A percentile compares a stretch with the other conserved stretches of the same genome.
phyloP scores from a whole-genome alignment of 1,284 basidiomycete genomes.

The Cutaneotrichosporon arboriforme region DNA sequence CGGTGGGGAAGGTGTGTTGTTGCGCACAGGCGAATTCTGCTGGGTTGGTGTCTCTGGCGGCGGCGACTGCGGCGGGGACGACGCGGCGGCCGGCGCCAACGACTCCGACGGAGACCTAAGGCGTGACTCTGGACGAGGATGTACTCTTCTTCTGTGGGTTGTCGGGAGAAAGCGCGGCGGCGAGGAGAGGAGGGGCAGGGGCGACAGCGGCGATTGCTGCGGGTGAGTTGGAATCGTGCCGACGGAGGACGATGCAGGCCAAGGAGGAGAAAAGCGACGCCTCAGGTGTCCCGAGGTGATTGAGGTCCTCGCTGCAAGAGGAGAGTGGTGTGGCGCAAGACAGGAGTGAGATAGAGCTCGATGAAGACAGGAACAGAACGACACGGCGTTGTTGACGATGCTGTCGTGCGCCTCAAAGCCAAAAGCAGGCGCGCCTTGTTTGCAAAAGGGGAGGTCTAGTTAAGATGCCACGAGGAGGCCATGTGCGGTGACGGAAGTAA shows the following conservation, averaged over 20 bases:
- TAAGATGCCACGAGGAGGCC: neutral
- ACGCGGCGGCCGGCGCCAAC: neutral
- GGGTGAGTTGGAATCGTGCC: neutral
- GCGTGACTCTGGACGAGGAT: neutral
- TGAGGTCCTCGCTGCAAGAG: too few species aligned
- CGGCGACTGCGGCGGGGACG: neutral
- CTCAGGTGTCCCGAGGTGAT: neutral
- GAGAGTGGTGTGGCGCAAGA: neutral
- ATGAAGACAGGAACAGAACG: too few species aligned
- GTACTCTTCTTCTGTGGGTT: neutral
- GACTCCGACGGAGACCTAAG: neutral
- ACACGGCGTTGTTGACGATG: too few species aligned
- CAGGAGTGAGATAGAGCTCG: too few species aligned
- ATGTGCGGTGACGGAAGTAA: too few species aligned
- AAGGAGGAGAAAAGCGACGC: neutral
- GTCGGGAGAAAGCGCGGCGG: conserved; percentile 1
- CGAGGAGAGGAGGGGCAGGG: conserved; percentile 3
- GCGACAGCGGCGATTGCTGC: neutral
- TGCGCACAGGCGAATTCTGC: neutral
- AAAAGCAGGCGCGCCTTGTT: conserved; percentile 7
- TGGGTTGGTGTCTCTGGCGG: neutral
- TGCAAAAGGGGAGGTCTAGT: neutral
- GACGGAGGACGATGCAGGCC: neutral
- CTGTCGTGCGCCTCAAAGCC: neutral
- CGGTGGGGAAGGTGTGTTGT: neutral